Conservation (phyloP, 2,329 filamentous ascomycete genomes). For the Paramyrothecium roridum region DNA sequence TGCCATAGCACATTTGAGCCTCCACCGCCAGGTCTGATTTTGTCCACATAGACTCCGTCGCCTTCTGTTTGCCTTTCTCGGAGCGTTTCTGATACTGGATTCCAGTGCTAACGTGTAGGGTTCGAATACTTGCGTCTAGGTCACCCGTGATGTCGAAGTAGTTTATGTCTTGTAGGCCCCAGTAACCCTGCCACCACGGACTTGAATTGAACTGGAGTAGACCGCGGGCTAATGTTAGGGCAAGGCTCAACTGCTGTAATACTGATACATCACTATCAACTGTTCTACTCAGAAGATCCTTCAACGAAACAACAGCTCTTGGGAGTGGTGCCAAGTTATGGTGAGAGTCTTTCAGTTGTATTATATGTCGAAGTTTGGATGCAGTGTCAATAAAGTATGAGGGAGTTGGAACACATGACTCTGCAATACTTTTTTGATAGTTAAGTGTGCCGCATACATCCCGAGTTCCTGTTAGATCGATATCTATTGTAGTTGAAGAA, state of each 20-base stretch:
- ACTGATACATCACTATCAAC: background rate
- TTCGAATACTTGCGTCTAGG: background rate
- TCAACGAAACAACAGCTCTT: background rate
- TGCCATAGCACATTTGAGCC: background rate
- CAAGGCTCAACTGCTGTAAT: background rate
- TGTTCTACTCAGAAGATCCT: background rate
- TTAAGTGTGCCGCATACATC: background rate
- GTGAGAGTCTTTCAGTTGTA: background rate
- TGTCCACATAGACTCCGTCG: background rate
- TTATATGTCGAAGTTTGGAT: background rate
- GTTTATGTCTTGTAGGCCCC: background rate
- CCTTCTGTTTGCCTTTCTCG: background rate
- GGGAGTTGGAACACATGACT: background rate
- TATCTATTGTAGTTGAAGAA: background rate
- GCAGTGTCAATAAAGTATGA: background rate
- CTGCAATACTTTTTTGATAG: background rate
- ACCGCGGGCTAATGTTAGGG: background rate
- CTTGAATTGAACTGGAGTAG: background rate
- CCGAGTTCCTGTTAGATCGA: background rate
- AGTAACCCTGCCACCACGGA: background rate
- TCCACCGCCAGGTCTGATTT: background rate
- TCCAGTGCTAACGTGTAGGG: background rate
- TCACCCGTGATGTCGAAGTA: background rate
- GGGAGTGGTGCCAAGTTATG: background rate
- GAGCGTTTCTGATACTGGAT: background rate